Evolutionary conservation across 306 rosid species (phyloP).

Genomic region (Prunus fruticosa): DNA sequence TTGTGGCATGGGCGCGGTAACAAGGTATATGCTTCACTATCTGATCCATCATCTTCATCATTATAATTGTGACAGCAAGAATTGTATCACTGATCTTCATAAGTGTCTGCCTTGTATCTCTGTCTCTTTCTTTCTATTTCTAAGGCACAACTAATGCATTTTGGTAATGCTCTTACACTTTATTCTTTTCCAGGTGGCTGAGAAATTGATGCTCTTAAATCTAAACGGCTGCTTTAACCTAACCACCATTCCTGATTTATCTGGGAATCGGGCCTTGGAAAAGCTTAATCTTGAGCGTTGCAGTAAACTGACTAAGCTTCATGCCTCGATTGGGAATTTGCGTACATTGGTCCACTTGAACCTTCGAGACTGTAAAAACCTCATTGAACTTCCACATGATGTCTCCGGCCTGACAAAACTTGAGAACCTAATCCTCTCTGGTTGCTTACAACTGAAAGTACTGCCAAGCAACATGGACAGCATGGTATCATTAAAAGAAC

Average conservation of each 20-base stretch:
- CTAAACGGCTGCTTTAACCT: constrained; percentile 36
- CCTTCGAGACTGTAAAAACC: constrained; percentile 34
- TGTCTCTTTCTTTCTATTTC: background rate
- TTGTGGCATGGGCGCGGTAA: constrained; percentile 23
- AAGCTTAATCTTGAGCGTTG: constrained; percentile 51
- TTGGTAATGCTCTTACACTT: background rate
- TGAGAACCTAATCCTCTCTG: constrained; percentile 46
- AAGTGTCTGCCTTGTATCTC: no score
- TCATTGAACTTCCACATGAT: constrained; percentile 40
- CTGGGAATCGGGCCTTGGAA: constrained; percentile 39
- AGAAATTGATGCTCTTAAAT: constrained; percentile 48
- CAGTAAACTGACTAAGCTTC: constrained; percentile 35
- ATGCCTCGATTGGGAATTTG: constrained; percentile 46
- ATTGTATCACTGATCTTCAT: background rate
- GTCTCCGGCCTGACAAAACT: constrained; percentile 51
- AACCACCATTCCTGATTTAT: constrained; percentile 48
- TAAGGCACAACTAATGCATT: background rate
- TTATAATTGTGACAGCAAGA: background rate
- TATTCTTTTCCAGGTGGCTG: constrained; percentile 39
- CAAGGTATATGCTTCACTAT: constrained; percentile 30
- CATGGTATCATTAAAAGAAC: constrained; percentile 42
- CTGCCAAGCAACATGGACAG: constrained; percentile 46
- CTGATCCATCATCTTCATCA: background rate
- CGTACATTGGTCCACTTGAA: constrained; percentile 43
- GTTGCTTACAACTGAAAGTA: constrained; percentile 35